Percentiles rank a stretch among this genome's conserved stretches.
These are phyloP conservation scores for Przewalskia tangutica DNA, from an alignment of 257 asterid genomes.

Conservation along the genomic window DNA sequence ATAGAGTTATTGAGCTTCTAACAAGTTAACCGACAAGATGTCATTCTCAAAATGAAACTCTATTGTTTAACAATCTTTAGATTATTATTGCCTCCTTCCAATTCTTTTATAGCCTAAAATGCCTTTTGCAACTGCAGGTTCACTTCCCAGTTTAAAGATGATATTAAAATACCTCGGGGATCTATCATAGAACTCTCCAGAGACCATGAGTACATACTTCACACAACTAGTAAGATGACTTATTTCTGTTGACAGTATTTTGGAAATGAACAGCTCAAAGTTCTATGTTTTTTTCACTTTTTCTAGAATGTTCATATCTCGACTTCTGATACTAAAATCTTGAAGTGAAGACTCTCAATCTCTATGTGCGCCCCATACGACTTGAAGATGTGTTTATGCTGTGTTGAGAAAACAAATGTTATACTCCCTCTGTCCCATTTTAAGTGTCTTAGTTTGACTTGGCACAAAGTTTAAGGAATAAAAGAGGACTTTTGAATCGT, in stretches of 20 bases:
- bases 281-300: neutral
- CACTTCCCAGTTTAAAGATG: conserved; percentile 78
- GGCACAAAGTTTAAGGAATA: no score
- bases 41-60: neutral
- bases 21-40: neutral
- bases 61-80: no score
- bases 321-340: neutral
- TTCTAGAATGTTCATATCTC: neutral
- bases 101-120: neutral
- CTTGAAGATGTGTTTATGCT: no score
- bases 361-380: neutral
- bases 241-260: neutral
- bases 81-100: neutral
- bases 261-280: neutral
- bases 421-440: neutral
- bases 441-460: no score
- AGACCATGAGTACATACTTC: conserved; percentile 57
- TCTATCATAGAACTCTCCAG: conserved; percentile 65
- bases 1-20: neutral
- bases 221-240: conserved; percentile 53
- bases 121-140: conserved; percentile 37
- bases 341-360: neutral
- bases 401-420: neutral
- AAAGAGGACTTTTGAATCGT: no score
- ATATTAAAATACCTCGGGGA: conserved; percentile 67